Evolutionary conservation across 371 early-diverging fungal species (phyloP).

Genomic region (Blakeslea trispora): DNA sequence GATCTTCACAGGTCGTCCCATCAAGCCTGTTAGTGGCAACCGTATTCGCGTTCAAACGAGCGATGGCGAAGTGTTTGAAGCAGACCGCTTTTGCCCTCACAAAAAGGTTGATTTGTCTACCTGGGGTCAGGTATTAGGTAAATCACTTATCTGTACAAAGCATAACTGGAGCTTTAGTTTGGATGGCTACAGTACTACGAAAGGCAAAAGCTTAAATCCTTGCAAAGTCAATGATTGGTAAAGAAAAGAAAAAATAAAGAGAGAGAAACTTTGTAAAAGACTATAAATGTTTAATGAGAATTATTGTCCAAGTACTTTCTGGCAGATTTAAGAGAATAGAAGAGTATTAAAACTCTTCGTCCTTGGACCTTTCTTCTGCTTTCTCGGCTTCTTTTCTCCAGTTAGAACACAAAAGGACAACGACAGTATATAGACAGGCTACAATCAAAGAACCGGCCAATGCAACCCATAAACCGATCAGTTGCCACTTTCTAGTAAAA

Average conservation of each 20-base stretch:
- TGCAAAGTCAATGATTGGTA: constrained; percentile 71
- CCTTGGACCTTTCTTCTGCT: constrained; percentile 28
- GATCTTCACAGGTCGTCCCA: constrained; percentile 39
- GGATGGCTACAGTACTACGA: constrained; percentile 48
- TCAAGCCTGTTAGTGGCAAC: constrained; percentile 46
- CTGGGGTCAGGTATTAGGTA: constrained; percentile 66
- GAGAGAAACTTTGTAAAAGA: no score
- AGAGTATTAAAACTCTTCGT: constrained; percentile 14
- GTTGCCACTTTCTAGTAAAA: constrained; percentile 52
- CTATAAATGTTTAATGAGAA: no score
- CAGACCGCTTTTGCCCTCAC: constrained; percentile 71
- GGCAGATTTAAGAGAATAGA: constrained; percentile 40
- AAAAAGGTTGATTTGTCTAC: constrained; percentile 65
- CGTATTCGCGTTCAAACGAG: constrained; percentile 58
- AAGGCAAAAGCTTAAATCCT: constrained; percentile 56
- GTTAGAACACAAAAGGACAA: constrained; percentile 36
- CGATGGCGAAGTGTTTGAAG: constrained; percentile 61
- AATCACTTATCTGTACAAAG: constrained; percentile 61
- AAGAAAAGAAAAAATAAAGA: constrained; percentile 29
- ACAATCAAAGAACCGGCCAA: constrained; percentile 31
- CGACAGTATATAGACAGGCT: constrained; percentile 26
- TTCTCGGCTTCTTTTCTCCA: constrained; percentile 33
- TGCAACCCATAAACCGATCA: constrained; percentile 70
- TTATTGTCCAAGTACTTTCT: no score
- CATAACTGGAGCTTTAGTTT: constrained; percentile 68